A percentile compares a stretch with the other conserved stretches of the same genome.
phyloP scores from a whole-genome alignment of 2,329 filamentous ascomycete genomes.

The Rachicladosporium sp. region DNA sequence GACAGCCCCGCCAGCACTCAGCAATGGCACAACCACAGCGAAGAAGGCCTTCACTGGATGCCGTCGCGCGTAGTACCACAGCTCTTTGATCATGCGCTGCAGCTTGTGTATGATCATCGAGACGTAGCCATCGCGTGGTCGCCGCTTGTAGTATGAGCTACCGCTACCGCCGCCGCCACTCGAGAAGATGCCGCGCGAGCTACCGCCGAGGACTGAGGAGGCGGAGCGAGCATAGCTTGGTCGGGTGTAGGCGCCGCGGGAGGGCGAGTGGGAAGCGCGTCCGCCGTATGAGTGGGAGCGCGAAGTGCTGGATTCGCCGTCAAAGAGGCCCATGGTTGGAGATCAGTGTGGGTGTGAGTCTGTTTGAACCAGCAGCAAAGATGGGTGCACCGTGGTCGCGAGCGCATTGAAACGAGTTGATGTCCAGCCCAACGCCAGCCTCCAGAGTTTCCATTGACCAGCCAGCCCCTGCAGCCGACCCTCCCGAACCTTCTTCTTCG shows the following conservation, averaged over 20 bases:
- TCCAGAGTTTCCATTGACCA: too few relatives aligned
- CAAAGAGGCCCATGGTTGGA: constrained; percentile 21
- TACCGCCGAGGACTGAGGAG: constrained; percentile 13
- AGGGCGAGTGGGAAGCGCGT: constrained; percentile 12
- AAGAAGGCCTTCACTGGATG: constrained; percentile 87
- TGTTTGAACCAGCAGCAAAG: too few relatives aligned
- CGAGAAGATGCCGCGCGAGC: constrained; percentile 18
- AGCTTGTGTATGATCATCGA: constrained; percentile 61
- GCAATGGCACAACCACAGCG: constrained; percentile 71
- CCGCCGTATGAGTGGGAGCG: constrained; percentile 17
- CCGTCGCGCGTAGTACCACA: constrained; percentile 67
- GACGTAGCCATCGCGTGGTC: constrained; percentile 67
- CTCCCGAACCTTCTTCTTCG: too few relatives aligned
- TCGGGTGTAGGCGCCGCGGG: constrained; percentile 16
- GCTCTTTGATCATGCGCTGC: constrained; percentile 65
- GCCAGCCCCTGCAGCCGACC: too few relatives aligned
- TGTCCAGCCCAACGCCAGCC: too few relatives aligned
- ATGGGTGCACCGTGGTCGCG: too few relatives aligned
- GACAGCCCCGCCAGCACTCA: constrained; percentile 66
- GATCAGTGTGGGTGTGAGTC: too few relatives aligned
- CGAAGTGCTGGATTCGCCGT: constrained; percentile 9
- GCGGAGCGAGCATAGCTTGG: constrained; percentile 8
- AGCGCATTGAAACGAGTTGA: too few relatives aligned
- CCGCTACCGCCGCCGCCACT: constrained; percentile 23
- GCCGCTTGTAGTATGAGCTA: constrained; percentile 62